Conservation (phyloP, 208 protist species). For the Chromosphaera perkinsii region DNA sequence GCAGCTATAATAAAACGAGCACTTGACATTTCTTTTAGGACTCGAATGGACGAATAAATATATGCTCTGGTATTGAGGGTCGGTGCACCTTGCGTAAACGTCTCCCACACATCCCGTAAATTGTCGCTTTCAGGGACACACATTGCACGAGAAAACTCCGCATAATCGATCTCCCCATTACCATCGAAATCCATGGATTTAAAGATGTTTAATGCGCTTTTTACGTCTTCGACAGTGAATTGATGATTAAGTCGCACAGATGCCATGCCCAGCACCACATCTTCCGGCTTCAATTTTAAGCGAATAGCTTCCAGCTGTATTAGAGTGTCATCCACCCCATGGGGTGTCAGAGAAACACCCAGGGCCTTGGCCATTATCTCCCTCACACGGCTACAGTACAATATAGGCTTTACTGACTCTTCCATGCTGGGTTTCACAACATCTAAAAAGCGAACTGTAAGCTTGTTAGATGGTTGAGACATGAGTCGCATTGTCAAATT, state of each 20-base stretch:
- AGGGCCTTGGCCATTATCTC: background rate
- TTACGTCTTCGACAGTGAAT: background rate
- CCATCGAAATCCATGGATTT: background rate
- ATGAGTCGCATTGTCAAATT: background rate
- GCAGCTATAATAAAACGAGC: no score
- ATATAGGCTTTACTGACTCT: background rate
- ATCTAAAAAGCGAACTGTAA: background rate
- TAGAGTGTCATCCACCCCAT: background rate
- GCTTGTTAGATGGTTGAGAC: background rate
- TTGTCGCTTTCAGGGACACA: no score
- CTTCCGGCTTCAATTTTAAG: background rate
- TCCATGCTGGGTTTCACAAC: background rate
- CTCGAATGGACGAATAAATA: no score
- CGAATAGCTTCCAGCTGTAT: background rate
- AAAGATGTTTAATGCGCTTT: background rate
- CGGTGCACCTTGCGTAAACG: no score
- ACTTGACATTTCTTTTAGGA: no score
- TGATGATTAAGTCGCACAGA: background rate
- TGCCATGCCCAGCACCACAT: background rate
- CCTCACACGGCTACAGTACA: background rate
- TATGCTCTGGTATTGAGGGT: no score
- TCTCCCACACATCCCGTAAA: no score
- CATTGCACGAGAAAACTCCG: background rate
- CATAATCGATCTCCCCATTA: background rate
- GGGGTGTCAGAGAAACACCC: background rate